phyloP scores from a whole-genome alignment of 2,329 filamentous ascomycete genomes.

The Apiospora malaysiana region DNA sequence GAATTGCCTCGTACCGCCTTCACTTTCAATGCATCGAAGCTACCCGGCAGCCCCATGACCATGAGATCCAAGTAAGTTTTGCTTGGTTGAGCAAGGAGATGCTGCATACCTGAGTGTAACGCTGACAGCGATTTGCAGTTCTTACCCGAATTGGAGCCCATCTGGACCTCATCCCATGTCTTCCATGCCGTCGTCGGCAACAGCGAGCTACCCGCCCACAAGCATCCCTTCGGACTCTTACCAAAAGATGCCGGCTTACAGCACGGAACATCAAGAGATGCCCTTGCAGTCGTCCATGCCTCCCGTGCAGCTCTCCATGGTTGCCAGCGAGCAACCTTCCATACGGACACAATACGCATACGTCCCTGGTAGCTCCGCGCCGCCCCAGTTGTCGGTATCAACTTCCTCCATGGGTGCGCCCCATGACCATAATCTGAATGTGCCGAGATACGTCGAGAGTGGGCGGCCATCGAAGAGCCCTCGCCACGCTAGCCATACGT shows the following conservation, averaged over 20 bases:
- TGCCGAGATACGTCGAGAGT: constrained; percentile 63
- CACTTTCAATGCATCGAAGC: constrained; percentile 63
- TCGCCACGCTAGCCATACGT: constrained; percentile 59
- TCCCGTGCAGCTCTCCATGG: constrained; percentile 57
- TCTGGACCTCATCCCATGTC: constrained; percentile 51
- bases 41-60: constrained; percentile 58
- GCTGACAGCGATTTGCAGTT: constrained; percentile 49
- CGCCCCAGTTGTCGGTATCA: constrained; percentile 55
- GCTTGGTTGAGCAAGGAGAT: neutral
- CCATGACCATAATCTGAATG: constrained; percentile 55
- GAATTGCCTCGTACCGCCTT: constrained; percentile 63
- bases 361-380: constrained; percentile 55
- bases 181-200: constrained; percentile 54
- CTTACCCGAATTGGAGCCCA: constrained; percentile 63
- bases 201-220: constrained; percentile 56
- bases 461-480: constrained; percentile 63
- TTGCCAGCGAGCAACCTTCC: constrained; percentile 50
- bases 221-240: constrained; percentile 58
- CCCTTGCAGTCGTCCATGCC: constrained; percentile 60
- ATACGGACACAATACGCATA: constrained; percentile 64
- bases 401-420: constrained; percentile 45
- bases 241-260: constrained; percentile 58
- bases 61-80: constrained; percentile 64
- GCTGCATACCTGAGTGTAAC: neutral
- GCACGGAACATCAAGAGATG: constrained; percentile 59